Evolutionary conservation across 169 alveolate species (phyloP).

Genomic region (Plasmodium vivax): DNA sequence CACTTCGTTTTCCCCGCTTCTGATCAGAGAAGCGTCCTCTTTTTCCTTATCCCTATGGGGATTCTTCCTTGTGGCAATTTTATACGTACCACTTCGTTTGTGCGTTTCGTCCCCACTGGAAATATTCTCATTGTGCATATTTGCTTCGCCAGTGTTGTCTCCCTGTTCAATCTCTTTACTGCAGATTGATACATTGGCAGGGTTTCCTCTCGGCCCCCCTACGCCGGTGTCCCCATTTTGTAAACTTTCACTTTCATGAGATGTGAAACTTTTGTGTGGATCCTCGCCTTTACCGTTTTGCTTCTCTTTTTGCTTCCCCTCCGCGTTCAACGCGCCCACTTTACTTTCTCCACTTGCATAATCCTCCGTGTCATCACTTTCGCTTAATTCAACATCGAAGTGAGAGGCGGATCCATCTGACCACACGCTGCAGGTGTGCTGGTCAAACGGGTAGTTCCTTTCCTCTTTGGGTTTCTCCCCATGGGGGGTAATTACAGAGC

Average conservation of each 20-base stretch:
- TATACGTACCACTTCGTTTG: neutral
- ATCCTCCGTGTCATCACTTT: neutral
- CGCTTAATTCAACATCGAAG: constrained; percentile 17
- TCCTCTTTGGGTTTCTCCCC: neutral
- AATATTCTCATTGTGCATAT: neutral
- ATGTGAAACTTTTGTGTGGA: neutral
- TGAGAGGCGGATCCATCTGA: constrained; percentile 11
- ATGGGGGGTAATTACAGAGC: neutral
- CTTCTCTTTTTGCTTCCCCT: neutral
- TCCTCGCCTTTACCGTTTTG: neutral
- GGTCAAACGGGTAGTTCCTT: neutral
- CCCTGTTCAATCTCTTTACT: neutral
- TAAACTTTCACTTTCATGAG: neutral
- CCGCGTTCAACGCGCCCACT: neutral
- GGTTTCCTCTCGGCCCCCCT: neutral
- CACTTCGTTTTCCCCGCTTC: neutral
- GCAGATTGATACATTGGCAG: neutral
- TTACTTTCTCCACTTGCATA: neutral
- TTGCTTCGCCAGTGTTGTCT: neutral
- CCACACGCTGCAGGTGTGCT: neutral
- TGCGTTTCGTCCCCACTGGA: neutral
- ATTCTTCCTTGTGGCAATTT: neutral
- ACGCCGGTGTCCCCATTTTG: neutral
- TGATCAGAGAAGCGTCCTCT: neutral
- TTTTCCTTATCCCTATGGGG: neutral